phyloP scores from a whole-genome alignment of 352 stramenopile genomes.

The Globisporangium okanoganense region DNA sequence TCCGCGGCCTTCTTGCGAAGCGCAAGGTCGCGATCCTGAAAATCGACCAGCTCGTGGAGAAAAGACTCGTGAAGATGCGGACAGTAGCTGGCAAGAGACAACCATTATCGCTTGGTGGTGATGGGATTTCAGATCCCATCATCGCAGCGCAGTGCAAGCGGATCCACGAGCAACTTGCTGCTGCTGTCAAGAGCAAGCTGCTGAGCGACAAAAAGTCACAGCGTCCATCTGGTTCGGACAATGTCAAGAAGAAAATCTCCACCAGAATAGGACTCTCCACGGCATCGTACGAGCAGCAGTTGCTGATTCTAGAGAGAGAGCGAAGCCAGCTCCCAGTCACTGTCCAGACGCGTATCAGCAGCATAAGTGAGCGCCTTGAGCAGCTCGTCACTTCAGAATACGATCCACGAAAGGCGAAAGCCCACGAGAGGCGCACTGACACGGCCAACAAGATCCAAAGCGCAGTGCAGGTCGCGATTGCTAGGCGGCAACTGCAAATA shows the following conservation, averaged over 20 bases:
- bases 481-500: constrained; percentile 39
- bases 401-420: constrained; percentile 25
- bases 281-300: constrained; percentile 27
- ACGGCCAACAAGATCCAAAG: constrained; percentile 44
- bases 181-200: constrained; percentile 20
- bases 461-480: constrained; percentile 34
- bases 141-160: constrained; percentile 13
- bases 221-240: background rate
- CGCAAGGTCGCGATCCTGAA: constrained; percentile 34
- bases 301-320: constrained; percentile 16
- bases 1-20: constrained; percentile 42
- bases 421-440: constrained; percentile 15
- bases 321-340: constrained; percentile 24
- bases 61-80: constrained; percentile 30
- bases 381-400: constrained; percentile 35
- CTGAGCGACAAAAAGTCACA: background rate
- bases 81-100: constrained; percentile 14
- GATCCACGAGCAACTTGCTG: constrained; percentile 14
- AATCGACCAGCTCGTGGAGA: constrained; percentile 51
- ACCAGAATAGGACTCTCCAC: constrained; percentile 12
- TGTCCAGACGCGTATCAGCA: constrained; percentile 38
- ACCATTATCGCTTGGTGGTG: background rate
- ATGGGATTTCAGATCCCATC: constrained; percentile 9
- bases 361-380: constrained; percentile 32
- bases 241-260: background rate